Evolutionary conservation across 2,329 filamentous ascomycete species (phyloP), one percentile per base, ranked within the genome.

Genomic region (Lachnellula hyalina): DNA sequence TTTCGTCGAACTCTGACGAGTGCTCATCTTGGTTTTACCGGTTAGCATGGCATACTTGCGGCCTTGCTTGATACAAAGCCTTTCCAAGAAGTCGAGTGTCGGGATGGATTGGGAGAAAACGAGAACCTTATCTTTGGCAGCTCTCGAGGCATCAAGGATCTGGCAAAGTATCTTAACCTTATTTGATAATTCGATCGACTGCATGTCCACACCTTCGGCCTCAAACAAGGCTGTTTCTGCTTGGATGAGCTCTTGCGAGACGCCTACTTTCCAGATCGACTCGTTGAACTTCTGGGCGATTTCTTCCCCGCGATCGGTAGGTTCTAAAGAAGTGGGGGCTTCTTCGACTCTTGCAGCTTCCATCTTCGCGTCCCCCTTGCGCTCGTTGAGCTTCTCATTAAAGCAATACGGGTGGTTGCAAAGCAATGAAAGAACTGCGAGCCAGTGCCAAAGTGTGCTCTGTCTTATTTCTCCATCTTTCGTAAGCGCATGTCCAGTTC

Each of bases 81-180:
- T 61, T 49, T 84, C 78, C 1, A 96, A 74, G 61, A 85, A 93
- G 62, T 91, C 67, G 5, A 96, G 73, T 0, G 87, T 87, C 0
- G 75, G 72, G 11, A 90, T 75, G 14, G 84, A 87, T 52, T 90
- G 86, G 0, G 87, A 89, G 65, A 96, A 96, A 0, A 96, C 74
- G 1, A 96, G 76, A 1, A 91, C 80, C 65, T 91, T 91, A 68
- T 96, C 92, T 0, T 78, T 77, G 0, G 76, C 71, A 1, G 68
- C 67, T 40, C 78, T 79, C 6, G 86, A 85, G 59, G 86, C 78
- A 21, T 85, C 75, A 0, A 96, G 70, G 49, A 96, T 93, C 46
- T 78, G 72, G 44, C 83, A 72, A n/a, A 95, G 73, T 5, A 92
- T 73, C 12, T 75, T 64, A 6, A 86, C 80, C 66, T 94, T 93